Conservation (phyloP, 306 rosid genomes). For the Albizia julibrissin region DNA sequence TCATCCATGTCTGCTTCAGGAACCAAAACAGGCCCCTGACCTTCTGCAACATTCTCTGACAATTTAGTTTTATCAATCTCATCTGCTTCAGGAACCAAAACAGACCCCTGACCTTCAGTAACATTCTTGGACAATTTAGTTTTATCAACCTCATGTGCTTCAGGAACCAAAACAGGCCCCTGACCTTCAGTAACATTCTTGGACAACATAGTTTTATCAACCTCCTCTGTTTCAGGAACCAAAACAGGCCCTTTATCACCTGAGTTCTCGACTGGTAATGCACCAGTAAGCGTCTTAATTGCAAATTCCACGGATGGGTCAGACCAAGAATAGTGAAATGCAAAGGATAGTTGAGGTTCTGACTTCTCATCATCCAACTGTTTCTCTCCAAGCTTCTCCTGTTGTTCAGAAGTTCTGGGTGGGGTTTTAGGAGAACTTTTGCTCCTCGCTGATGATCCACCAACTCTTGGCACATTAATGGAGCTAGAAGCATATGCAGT, state of each 20-base stretch:
- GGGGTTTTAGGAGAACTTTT: conserved; percentile 36
- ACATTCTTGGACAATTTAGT: conserved; percentile 31
- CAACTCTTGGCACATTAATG: conserved; percentile 23
- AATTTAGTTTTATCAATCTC: conserved; percentile 29
- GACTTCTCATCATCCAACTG: conserved; percentile 45
- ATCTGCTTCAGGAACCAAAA: conserved; percentile 33
- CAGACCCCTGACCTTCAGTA: conserved; percentile 35
- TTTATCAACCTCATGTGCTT: conserved; percentile 33
- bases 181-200: conserved; percentile 35
- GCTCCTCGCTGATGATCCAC: conserved; percentile 36
- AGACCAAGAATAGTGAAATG: conserved; percentile 78
- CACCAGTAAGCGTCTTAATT: conserved; percentile 72
- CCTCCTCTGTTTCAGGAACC: conserved; percentile 31
- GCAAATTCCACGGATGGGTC: conserved; percentile 88
- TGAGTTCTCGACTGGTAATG: conserved; percentile 56
- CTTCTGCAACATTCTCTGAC: background rate
- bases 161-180: conserved; percentile 32
- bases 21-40: background rate
- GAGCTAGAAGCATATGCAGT: conserved; percentile 22
- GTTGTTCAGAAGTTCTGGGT: conserved; percentile 31
- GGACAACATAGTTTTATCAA: conserved; percentile 31
- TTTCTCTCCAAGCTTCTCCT: conserved; percentile 38
- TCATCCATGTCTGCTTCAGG: background rate
- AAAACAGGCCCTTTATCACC: conserved; percentile 33
- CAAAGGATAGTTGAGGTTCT: conserved; percentile 57